phyloP scores from a whole-genome alignment of 78 protist genomes.

The Dictyostelium discoideum region dicty_2.7 NC_007090.3:4410001-4410500 shows the following conservation, averaged over 20 bases:
- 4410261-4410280: constrained; percentile 21
- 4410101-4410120: constrained; percentile 8
- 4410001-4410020: constrained; percentile 34
- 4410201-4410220: constrained; percentile 65
- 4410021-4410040: constrained; percentile 8
- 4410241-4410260: constrained; percentile 2
- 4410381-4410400: constrained; percentile 11
- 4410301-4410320: constrained; percentile 43
- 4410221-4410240: constrained; percentile 16
- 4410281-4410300: constrained; percentile 18
- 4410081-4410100: constrained; percentile 60
- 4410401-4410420: constrained; percentile 2
- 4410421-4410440: constrained; percentile 29
- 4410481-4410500: not conserved
- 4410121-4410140: constrained; percentile 47
- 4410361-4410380: not conserved
- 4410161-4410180: constrained; percentile 1
- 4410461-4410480: constrained; percentile 23
- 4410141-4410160: constrained; percentile 21
- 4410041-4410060: not conserved
- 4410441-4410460: constrained; percentile 72
- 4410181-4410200: constrained; percentile 8
- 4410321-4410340: constrained; percentile 43
- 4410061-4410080: not conserved
- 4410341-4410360: not conserved